Evolutionary conservation across 495 filamentous ascomycete species (phyloP), one percentile per base, ranked within the genome.

Genomic region (Darksidea phi): DNA sequence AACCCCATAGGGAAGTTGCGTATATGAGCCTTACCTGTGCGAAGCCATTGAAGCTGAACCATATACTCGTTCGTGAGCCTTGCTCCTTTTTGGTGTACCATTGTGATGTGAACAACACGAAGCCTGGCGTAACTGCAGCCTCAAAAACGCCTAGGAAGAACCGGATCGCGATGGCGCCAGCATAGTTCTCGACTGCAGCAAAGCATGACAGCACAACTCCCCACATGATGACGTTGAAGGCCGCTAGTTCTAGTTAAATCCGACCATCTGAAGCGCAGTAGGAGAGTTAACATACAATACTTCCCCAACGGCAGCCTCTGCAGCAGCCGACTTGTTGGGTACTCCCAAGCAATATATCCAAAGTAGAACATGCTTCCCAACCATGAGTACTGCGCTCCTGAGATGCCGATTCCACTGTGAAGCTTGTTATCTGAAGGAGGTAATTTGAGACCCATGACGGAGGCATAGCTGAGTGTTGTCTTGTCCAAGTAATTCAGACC

Each of bases 251-350:
- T 21, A n/a, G 24, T 51, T 17, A 26, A 76, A 55, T 13, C 3
- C 18, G 41, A 69, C 64, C 53, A 67, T 67, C 12, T 38, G 25
- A 49, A 3, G 7, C 15, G 6, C 18, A 17, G 37, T 49, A n/a
- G 8, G 3, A 18, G 18, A 17, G 13, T 11, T 17, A 25, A 34
- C 54, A 21, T 59, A 65, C 62, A 69, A 54, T 80, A 80, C 53
- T 82, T 82, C 24, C 78, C 83, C 46, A 86, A 75, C 0, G 83
- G 83, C n/a, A 86, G 75, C 3, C 77, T 71, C 58, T 85, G 82
- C 18, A 86, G 79, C 26, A 86, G 77, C 57, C 79, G 78, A 52
- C 79, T 83, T 23, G 82, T 82, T 0, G 83, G 78, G 48, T 80
- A 84, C 66, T 85, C 82, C 67, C 61, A 77, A 0, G 68, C 72